Percentiles rank a stretch among this genome's conserved stretches.
These are phyloP conservation scores for Blastocystis hominis DNA, from an alignment of 352 stramenopile species.

Conservation along the genomic window DNA sequence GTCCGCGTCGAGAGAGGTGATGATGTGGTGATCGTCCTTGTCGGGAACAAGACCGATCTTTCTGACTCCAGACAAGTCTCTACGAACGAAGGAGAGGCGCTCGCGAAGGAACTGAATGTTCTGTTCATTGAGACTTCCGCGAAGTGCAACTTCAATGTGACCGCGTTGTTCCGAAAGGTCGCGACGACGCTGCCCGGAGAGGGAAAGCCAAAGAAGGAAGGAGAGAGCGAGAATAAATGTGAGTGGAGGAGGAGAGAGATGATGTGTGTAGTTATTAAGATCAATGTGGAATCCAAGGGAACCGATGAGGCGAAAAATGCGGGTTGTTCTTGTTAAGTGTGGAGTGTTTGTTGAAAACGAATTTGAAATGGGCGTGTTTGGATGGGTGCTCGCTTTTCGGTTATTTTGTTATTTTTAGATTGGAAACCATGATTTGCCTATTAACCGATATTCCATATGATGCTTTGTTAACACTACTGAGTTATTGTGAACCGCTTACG, in stretches of 20 bases:
- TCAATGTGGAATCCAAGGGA: conserved; percentile 53
- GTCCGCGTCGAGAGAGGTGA: conserved; percentile 89
- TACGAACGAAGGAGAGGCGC: conserved; percentile 92
- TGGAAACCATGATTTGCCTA: background rate
- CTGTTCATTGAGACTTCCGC: conserved; percentile 99
- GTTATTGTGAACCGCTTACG: background rate
- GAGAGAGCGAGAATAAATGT: conserved; percentile 51
- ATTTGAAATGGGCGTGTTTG: background rate
- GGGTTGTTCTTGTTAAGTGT: conserved; percentile 41
- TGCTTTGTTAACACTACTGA: background rate
- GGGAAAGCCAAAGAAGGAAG: conserved; percentile 49
- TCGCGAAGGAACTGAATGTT: conserved; percentile 89
- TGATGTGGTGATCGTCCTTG: conserved; percentile 97
- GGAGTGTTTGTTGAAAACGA: conserved; percentile 32
- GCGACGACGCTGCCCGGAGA: conserved; percentile 85
- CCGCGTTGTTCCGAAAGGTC: conserved; percentile 94
- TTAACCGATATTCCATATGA: background rate
- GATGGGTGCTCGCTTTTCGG: background rate
- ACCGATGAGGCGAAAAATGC: conserved; percentile 2
- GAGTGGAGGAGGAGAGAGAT: background rate
- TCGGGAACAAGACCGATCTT: conserved; percentile 99
- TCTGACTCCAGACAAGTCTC: conserved; percentile 87
- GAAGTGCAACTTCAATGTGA: conserved; percentile 85
- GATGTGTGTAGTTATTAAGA: conserved; percentile 48
- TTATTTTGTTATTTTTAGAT: background rate